Evolutionary conservation across 2,329 filamentous ascomycete species (phyloP).

Genomic region (Hymenoscyphus fructigenus): DNA sequence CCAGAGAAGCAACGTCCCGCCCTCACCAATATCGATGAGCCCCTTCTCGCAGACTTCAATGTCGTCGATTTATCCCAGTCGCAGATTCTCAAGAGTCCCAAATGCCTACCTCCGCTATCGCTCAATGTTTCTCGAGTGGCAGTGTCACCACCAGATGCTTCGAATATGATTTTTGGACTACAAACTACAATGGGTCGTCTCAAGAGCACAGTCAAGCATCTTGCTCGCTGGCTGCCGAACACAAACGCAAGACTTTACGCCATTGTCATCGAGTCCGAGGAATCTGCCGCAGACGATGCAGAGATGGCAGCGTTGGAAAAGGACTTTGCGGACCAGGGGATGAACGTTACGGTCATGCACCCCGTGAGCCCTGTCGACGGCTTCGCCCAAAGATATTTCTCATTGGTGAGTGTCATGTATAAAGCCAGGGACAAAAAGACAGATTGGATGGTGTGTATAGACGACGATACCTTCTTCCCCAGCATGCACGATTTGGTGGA

Average conservation of each 20-base stretch:
- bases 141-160: constrained; percentile 43
- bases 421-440: constrained; percentile 40
- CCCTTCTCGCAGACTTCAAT: constrained; percentile 29
- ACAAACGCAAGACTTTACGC: constrained; percentile 32
- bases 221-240: constrained; percentile 35
- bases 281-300: constrained; percentile 24
- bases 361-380: constrained; percentile 27
- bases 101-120: constrained; percentile 30
- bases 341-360: constrained; percentile 32
- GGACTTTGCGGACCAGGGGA: constrained; percentile 28
- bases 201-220: constrained; percentile 32
- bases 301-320: constrained; percentile 32
- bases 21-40: constrained; percentile 29
- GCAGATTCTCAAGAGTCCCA: constrained; percentile 17
- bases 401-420: constrained; percentile 43
- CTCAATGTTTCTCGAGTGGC: constrained; percentile 29
- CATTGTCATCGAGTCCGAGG: constrained; percentile 35
- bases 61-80: constrained; percentile 27
- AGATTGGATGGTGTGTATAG: constrained; percentile 33
- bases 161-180: constrained; percentile 50
- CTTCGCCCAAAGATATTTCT: constrained; percentile 44
- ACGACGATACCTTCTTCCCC: constrained; percentile 38
- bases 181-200: constrained; percentile 34
- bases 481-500: constrained; percentile 29
- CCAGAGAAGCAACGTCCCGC: constrained; percentile 23